Evolutionary conservation across 495 filamentous ascomycete genomes (phyloP).

Genomic region (Amniculicola lignicola): DNA sequence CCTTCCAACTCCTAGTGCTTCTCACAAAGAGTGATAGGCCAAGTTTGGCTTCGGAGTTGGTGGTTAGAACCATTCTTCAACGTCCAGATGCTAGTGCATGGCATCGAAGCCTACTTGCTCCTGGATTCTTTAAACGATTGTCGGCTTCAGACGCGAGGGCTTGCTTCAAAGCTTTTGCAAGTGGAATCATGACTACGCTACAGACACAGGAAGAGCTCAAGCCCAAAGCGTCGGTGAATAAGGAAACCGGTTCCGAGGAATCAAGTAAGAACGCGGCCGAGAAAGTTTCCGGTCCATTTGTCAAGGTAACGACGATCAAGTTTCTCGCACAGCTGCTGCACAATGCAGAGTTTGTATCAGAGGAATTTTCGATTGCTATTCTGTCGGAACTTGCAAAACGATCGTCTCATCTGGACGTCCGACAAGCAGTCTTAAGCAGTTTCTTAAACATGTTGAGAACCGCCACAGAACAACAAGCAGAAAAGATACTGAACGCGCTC

Average conservation of each 20-base stretch:
- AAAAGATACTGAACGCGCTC: slow-evolving; percentile 36
- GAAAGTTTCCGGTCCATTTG: slow-evolving; percentile 21
- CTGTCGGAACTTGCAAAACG: slow-evolving; percentile 36
- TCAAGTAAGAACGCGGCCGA: slow-evolving; percentile 10
- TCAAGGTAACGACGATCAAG: slow-evolving; percentile 46
- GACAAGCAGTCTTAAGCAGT: slow-evolving; percentile 37
- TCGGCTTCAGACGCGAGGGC: slow-evolving; percentile 31
- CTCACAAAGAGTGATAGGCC: slow-evolving; percentile 36
- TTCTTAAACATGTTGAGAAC: slow-evolving; percentile 36
- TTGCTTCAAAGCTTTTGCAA: slow-evolving; percentile 37
- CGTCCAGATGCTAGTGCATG: slow-evolving; percentile 42
- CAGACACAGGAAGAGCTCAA: slow-evolving; percentile 31
- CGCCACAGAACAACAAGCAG: slow-evolving; percentile 4
- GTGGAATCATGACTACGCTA: slow-evolving; percentile 39
- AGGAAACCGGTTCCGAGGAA: not conserved
- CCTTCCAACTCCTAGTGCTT: slow-evolving; percentile 31
- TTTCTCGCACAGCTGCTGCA: slow-evolving; percentile 43
- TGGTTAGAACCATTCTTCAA: slow-evolving; percentile 40
- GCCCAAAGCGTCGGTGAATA: slow-evolving; percentile 2
- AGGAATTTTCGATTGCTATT: slow-evolving; percentile 31
- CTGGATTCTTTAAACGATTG: slow-evolving; percentile 34
- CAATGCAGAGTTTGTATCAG: slow-evolving; percentile 38
- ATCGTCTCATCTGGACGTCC: slow-evolving; percentile 41
- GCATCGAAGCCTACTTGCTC: slow-evolving; percentile 40
- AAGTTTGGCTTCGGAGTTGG: slow-evolving; percentile 29